A percentile compares a stretch with the other conserved stretches of the same genome.
Evolutionary conservation across 2,329 filamentous ascomycete genomes (phyloP).

Genomic region (Thielaviopsis musarum): DNA sequence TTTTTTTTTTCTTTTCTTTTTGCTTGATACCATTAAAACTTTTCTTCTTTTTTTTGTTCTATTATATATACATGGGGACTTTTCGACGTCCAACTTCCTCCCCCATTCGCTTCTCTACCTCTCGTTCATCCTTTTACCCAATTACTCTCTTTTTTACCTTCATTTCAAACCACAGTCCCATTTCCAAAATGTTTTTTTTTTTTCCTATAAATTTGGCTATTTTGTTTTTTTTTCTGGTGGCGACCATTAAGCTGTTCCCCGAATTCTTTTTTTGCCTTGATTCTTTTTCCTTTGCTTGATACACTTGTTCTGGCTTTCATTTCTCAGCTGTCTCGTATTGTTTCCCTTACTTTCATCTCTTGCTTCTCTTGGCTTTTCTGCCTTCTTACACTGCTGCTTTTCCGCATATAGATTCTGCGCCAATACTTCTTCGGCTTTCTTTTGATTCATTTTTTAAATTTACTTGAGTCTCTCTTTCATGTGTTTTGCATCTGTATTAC

Average conservation of each 20-base stretch:
- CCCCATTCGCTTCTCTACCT: neutral
- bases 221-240: no score
- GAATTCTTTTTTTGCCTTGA: neutral
- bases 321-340: neutral
- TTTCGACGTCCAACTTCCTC: neutral
- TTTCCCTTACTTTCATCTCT: neutral
- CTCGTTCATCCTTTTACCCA: neutral
- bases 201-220: no score
- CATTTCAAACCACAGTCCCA: no score
- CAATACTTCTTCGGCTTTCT: no score
- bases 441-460: no score
- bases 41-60: neutral
- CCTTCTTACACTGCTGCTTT: no score
- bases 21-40: neutral
- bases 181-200: no score
- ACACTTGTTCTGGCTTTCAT: neutral
- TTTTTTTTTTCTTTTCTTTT: neutral
- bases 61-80: neutral
- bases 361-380: neutral
- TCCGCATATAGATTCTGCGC: no score
- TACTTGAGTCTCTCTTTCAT: no score
- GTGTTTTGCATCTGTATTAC: neutral
- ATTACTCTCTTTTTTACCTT: neutral
- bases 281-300: neutral
- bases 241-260: no score